These are phyloP conservation scores for Solanum hybrid DNA, from an alignment of 305 asterid species.

Conservation along the genomic window DNA sequence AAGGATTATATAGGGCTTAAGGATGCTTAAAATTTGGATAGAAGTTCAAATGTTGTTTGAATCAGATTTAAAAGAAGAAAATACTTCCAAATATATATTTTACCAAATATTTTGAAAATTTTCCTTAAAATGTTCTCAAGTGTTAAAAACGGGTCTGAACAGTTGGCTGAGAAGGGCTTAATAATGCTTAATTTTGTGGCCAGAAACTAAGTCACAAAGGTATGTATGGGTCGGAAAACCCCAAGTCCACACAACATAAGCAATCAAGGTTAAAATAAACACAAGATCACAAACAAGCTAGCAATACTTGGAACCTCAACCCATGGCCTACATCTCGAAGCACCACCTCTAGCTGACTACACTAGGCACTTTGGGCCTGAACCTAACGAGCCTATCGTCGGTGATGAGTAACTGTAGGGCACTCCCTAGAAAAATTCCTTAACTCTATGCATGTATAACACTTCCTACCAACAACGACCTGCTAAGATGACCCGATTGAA, in stretches of 20 bases:
- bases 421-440: background rate
- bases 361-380: background rate
- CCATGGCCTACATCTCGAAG: background rate
- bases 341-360: background rate
- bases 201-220: background rate
- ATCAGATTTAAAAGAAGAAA: background rate
- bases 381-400: background rate
- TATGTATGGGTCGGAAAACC: background rate
- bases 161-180: background rate
- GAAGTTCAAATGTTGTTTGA: background rate
- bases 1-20: background rate
- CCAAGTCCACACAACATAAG: background rate
- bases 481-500: background rate
- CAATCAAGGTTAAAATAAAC: background rate
- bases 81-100: background rate
- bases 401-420: background rate
- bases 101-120: background rate
- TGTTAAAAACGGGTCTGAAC: too few relatives aligned
- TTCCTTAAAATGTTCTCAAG: background rate
- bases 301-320: background rate
- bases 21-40: background rate
- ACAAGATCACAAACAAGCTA: background rate
- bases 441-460: background rate
- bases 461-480: too few relatives aligned
- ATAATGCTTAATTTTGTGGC: background rate